These are phyloP conservation scores for Vicia villosa DNA, from an alignment of 306 rosid genomes.

Conservation along the genomic window DNA sequence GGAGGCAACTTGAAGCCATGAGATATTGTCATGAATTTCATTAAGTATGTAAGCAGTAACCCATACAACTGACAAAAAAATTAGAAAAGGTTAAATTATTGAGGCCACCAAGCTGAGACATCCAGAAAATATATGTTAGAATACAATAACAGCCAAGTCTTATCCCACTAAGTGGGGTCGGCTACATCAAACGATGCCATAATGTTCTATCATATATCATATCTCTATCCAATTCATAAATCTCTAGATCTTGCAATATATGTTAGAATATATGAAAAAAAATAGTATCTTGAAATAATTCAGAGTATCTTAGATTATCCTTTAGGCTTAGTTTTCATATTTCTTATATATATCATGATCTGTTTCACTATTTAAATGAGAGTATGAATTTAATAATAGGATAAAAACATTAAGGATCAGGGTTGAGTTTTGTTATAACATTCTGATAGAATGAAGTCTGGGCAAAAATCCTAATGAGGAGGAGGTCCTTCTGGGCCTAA, in stretches of 20 bases:
- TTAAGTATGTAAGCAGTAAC: slow-evolving; percentile 70
- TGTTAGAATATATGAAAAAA: neutral
- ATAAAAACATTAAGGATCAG: no score
- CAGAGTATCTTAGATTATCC: neutral
- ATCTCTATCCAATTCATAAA: no score
- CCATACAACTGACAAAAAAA: slow-evolving; percentile 76
- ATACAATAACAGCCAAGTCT: neutral
- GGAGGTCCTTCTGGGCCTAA: no score
- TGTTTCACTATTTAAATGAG: neutral
- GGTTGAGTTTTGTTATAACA: no score
- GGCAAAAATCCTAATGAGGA: no score
- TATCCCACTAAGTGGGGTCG: no score
- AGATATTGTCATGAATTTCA: slow-evolving; percentile 81
- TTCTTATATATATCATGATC: slow-evolving; percentile 7
- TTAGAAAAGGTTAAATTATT: slow-evolving; percentile 30
- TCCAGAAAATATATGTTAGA: slow-evolving; percentile 5
- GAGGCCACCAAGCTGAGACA: slow-evolving; percentile 13
- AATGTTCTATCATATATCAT: no score
- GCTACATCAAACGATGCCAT: no score
- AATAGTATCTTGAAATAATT: neutral
- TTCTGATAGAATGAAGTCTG: no score
- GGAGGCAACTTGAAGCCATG: slow-evolving; percentile 85
- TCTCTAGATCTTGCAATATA: neutral
- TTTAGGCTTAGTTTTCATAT: neutral
- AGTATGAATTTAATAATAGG: neutral